These are phyloP conservation scores for Isoetes engelmannii DNA, from an alignment of 83 land plant genomes.

Conservation along the genomic window DNA sequence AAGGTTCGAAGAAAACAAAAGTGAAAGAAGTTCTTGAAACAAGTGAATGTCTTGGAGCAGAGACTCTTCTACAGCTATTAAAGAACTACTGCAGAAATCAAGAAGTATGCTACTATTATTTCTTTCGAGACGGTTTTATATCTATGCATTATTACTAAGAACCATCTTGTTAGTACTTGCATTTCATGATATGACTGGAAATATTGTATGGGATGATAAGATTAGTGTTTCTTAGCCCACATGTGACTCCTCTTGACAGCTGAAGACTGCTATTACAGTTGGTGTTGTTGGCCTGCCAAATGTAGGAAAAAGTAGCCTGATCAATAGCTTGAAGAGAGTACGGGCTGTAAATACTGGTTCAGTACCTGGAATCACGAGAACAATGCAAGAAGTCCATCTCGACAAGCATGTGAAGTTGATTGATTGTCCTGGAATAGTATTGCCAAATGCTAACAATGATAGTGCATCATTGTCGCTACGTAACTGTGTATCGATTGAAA, in stretches of 20 bases:
- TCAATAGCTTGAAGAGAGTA: slow-evolving; percentile 80
- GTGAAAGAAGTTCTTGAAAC: slow-evolving; percentile 44
- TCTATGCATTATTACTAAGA: not conserved
- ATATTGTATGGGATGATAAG: too few species aligned
- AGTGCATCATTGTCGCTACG: slow-evolving; percentile 70
- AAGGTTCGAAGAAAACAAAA: slow-evolving; percentile 45
- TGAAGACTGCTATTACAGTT: slow-evolving; percentile 82
- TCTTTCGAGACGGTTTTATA: not conserved
- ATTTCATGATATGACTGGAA: too few species aligned
- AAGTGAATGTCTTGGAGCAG: slow-evolving; percentile 97
- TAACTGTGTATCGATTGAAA: slow-evolving; percentile 87
- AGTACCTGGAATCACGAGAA: slow-evolving; percentile 84
- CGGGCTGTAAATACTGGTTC: slow-evolving; percentile 92
- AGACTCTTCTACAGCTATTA: slow-evolving; percentile 67
- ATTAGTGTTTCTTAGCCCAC: too few species aligned
- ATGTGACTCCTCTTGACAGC: slow-evolving; percentile 37
- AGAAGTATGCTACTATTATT: slow-evolving; percentile 41
- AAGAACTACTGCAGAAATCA: slow-evolving; percentile 90
- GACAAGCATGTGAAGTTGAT: slow-evolving; percentile 90
- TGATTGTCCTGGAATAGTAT: slow-evolving; percentile 98
- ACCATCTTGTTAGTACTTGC: too few species aligned
- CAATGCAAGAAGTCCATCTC: slow-evolving; percentile 93
- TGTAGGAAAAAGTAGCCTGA: slow-evolving; percentile 97
- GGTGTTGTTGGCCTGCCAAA: slow-evolving; percentile 96
- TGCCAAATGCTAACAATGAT: slow-evolving; percentile 54